A percentile compares a stretch with the other conserved stretches of the same genome.
Conservation (phyloP, 2,329 filamentous ascomycete genomes). For the Sarocladiaceae sp. region DNA sequence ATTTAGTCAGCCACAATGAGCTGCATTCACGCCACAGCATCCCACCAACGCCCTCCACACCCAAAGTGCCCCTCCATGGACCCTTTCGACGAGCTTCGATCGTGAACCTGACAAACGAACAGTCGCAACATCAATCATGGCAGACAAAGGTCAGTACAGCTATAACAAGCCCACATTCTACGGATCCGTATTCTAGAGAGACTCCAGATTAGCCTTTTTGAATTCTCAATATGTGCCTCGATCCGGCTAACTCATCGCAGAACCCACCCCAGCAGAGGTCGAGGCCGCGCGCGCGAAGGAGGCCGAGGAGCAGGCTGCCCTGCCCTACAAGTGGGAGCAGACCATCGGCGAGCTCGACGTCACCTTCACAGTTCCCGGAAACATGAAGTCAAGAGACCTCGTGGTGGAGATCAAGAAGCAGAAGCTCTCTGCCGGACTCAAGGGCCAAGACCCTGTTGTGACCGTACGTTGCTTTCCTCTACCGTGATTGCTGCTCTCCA, state of each 20-base stretch:
- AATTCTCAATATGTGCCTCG: slow-evolving; percentile 23
- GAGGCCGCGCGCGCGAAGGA: slow-evolving; percentile 63
- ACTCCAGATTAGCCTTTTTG: neutral
- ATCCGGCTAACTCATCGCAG: slow-evolving; percentile 22
- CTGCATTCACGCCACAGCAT: slow-evolving; percentile 1
- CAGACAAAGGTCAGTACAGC: slow-evolving; percentile 13
- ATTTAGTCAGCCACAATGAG: slow-evolving; percentile 9
- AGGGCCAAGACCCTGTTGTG: slow-evolving; percentile 81
- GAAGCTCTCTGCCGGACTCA: slow-evolving; percentile 72
- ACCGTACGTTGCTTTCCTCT: slow-evolving; percentile 47
- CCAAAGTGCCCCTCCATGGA: slow-evolving; percentile 16
- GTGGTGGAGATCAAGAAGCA: slow-evolving; percentile 76
- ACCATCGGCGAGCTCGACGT: slow-evolving; percentile 85
- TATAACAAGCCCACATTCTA: neutral
- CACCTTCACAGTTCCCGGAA: slow-evolving; percentile 69
- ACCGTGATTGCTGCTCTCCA: neutral
- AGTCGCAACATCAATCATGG: slow-evolving; percentile 10
- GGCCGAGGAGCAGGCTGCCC: slow-evolving; percentile 75
- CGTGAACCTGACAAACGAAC: neutral
- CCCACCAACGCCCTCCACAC: neutral
- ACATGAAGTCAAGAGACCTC: slow-evolving; percentile 78
- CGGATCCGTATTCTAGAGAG: too few species aligned
- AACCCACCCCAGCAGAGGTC: slow-evolving; percentile 49
- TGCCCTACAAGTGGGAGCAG: slow-evolving; percentile 97
- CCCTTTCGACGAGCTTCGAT: slow-evolving; percentile 17